Conservation (phyloP, 768 basidiomycete species). For the Suillus alpinus region DNA sequence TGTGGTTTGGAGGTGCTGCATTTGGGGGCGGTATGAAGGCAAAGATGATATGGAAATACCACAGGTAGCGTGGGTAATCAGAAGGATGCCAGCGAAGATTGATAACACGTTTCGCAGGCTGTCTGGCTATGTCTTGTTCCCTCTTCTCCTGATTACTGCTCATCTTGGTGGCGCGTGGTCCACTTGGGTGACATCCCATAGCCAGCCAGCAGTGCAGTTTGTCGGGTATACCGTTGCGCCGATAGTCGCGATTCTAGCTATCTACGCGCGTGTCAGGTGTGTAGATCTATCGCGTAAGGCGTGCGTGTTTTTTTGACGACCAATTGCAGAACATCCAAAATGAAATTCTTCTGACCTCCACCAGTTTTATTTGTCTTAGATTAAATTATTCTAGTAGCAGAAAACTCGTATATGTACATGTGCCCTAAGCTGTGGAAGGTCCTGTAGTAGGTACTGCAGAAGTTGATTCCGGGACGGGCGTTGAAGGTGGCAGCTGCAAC, state of each 20-base stretch:
- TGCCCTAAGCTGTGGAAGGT: slow-evolving; percentile 10
- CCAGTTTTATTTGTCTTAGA: not conserved
- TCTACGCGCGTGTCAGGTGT: slow-evolving; percentile 54
- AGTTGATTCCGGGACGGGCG: not conserved
- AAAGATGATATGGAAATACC: slow-evolving; percentile 81
- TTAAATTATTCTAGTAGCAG: slow-evolving; percentile 5
- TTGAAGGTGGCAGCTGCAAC: slow-evolving; percentile 3
- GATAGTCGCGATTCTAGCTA: slow-evolving; percentile 37
- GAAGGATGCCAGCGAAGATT: not conserved
- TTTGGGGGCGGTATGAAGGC: slow-evolving; percentile 74
- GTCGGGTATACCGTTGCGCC: slow-evolving; percentile 57
- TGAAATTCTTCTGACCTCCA: slow-evolving; percentile 48
- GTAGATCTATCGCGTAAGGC: slow-evolving; percentile 12
- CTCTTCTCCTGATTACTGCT: slow-evolving; percentile 56
- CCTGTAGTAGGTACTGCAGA: slow-evolving; percentile 7
- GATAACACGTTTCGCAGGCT: slow-evolving; percentile 36
- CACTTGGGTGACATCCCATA: slow-evolving; percentile 47
- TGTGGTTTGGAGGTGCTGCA: slow-evolving; percentile 67
- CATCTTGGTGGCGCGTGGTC: slow-evolving; percentile 75
- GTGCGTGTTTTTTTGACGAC: slow-evolving; percentile 1
- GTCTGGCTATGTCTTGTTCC: slow-evolving; percentile 72
- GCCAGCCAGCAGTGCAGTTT: slow-evolving; percentile 38
- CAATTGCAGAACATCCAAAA: slow-evolving; percentile 55
- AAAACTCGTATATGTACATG: slow-evolving; percentile 3
- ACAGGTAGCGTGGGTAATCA: slow-evolving; percentile 46